Evolutionary conservation across 23 red algal genomes (phyloP).

Genomic region (Agarophyton chilense): DNA sequence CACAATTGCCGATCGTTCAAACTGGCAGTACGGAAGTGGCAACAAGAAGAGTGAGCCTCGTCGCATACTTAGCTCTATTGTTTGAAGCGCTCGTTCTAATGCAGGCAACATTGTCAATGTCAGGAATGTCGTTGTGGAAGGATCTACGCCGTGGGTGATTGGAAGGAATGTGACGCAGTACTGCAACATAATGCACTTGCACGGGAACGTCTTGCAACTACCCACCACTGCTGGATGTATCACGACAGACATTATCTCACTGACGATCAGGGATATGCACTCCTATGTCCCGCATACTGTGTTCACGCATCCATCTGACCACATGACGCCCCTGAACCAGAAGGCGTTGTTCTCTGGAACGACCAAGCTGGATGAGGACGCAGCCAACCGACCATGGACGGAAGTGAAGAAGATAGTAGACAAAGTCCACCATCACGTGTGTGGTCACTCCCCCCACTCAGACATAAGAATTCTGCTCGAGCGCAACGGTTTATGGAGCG

Average conservation of each 20-base stretch:
- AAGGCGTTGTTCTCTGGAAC: slow-evolving; percentile 1
- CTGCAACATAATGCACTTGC: too few relatives aligned
- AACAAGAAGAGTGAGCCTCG: too few relatives aligned
- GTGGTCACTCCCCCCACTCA: not conserved
- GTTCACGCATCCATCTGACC: not conserved
- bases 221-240: too few relatives aligned
- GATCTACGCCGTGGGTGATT: slow-evolving; percentile 10
- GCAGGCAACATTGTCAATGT: not conserved
- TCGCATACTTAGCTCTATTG: too few relatives aligned
- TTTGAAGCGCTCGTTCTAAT: too few relatives aligned
- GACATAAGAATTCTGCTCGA: slow-evolving; percentile 23
- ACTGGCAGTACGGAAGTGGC: too few relatives aligned
- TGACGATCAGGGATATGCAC: too few relatives aligned
- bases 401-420: too few relatives aligned
- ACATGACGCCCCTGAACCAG: not conserved
- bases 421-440: too few relatives aligned
- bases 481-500: slow-evolving; percentile 24
- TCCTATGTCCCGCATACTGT: too few relatives aligned
- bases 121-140: not conserved
- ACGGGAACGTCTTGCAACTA: not conserved
- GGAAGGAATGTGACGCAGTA: not conserved
- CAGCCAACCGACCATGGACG: too few relatives aligned
- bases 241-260: not conserved
- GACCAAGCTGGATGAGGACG: not conserved
- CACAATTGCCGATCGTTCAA: too few relatives aligned